Evolutionary conservation across 371 early-diverging fungal species (phyloP).

Genomic region (Mortierella sp.): DNA sequence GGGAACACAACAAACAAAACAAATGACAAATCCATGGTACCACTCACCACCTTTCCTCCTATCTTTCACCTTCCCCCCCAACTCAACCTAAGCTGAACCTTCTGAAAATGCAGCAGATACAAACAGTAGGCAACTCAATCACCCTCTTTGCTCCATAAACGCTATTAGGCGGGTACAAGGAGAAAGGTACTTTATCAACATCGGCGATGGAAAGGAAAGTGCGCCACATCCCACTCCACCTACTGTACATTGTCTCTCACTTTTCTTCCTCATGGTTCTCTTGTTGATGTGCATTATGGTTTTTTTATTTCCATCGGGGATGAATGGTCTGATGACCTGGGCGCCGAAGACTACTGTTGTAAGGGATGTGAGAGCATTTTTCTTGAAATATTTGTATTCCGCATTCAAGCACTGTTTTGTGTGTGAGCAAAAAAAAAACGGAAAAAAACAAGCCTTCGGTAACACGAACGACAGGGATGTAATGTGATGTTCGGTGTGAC

Average conservation of each 20-base stretch:
- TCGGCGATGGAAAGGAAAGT: background rate
- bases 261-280: too few species aligned
- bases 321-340: too few species aligned
- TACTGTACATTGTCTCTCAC: too few species aligned
- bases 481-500: background rate
- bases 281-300: too few species aligned
- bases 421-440: background rate
- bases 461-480: background rate
- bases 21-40: constrained; percentile 1
- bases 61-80: background rate
- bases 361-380: background rate
- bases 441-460: background rate
- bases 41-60: background rate
- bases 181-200: background rate
- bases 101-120: background rate
- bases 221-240: background rate
- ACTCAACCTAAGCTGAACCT: too few species aligned
- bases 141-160: background rate
- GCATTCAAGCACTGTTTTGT: background rate
- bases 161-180: background rate
- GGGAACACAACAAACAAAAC: background rate
- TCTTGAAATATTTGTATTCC: constrained; percentile 3
- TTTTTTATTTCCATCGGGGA: too few species aligned
- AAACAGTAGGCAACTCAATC: background rate
- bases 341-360: too few species aligned